These are phyloP conservation scores for Polychaeton citri DNA, from an alignment of 2,329 filamentous ascomycete species.

Conservation along the genomic window DNA sequence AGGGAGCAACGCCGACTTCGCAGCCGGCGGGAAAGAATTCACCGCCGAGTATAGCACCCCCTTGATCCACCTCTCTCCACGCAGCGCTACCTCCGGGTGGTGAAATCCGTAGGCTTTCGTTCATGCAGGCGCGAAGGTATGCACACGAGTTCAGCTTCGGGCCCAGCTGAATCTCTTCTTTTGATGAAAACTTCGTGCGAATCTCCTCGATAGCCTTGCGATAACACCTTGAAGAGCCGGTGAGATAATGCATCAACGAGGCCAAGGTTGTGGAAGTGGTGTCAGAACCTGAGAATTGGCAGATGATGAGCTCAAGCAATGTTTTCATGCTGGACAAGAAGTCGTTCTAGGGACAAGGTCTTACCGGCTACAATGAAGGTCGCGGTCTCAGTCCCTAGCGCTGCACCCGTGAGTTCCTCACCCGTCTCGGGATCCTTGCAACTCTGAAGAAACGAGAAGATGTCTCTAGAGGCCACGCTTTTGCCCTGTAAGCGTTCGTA, in stretches of 20 bases:
- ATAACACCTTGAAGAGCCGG: constrained; percentile 24
- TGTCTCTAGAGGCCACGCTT: too few relatives aligned
- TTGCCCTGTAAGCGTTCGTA: constrained; percentile 8
- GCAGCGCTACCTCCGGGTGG: constrained; percentile 25
- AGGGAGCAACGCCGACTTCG: constrained; percentile 18
- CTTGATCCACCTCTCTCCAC: constrained; percentile 15
- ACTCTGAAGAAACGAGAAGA: constrained; percentile 12
- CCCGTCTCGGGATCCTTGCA: constrained; percentile 2
- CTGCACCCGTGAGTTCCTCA: constrained; percentile 6
- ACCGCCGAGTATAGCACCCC: constrained; percentile 17
- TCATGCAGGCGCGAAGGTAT: constrained; percentile 31
- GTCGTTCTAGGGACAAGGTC: too few relatives aligned
- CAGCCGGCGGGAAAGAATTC: constrained; percentile 16
- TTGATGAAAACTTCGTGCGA: constrained; percentile 22
- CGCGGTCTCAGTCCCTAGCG: constrained; percentile 37
- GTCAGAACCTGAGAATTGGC: too few relatives aligned
- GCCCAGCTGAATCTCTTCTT: constrained; percentile 17
- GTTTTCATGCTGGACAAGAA: too few relatives aligned
- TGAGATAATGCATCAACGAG: constrained; percentile 31
- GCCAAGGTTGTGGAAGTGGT: constrained; percentile 31
- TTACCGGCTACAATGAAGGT: constrained; percentile 37
- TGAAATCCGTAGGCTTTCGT: constrained; percentile 31
- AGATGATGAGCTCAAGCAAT: too few relatives aligned
- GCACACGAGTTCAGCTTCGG: constrained; percentile 20
- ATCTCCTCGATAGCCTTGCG: constrained; percentile 22